phyloP scores from a whole-genome alignment of 2,329 filamentous ascomycete genomes.

The Simplicillium sp. region DNA sequence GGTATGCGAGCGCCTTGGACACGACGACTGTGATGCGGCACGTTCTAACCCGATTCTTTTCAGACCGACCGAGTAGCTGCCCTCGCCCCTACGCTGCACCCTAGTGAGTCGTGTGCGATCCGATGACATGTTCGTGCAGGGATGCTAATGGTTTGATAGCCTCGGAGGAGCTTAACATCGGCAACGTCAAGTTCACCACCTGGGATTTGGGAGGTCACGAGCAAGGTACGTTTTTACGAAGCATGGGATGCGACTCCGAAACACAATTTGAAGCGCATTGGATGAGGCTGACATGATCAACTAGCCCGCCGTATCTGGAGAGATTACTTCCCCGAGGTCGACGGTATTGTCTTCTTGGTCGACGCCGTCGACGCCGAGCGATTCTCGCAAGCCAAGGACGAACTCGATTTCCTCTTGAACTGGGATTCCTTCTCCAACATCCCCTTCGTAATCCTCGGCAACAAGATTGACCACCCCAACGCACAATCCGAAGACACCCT shows the following conservation, averaged over 20 bases:
- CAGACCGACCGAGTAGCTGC: slow-evolving; percentile 90
- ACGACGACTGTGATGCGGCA: not conserved
- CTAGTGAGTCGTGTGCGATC: slow-evolving; percentile 52
- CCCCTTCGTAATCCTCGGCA: slow-evolving; percentile 90
- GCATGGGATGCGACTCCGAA: slow-evolving; percentile 2
- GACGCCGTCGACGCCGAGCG: slow-evolving; percentile 97
- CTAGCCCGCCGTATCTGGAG: slow-evolving; percentile 87
- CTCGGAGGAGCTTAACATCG: slow-evolving; percentile 86
- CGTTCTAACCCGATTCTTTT: not conserved
- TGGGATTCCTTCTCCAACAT: slow-evolving; percentile 98
- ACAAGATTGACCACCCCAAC: slow-evolving; percentile 98
- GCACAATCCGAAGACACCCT: slow-evolving; percentile 94
- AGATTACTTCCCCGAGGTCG: slow-evolving; percentile 94
- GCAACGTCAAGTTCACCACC: slow-evolving; percentile 88
- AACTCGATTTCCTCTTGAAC: slow-evolving; percentile 86
- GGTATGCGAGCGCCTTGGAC: slow-evolving; percentile 39
- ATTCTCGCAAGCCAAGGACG: slow-evolving; percentile 87
- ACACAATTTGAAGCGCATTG: not conserved
- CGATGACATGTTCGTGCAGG: not conserved
- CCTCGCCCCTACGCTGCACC: slow-evolving; percentile 82
- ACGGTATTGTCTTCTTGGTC: slow-evolving; percentile 94
- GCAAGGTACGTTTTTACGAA: slow-evolving; percentile 51
- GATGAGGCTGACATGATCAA: not conserved
- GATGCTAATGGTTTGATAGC: slow-evolving; percentile 36
- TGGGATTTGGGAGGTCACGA: slow-evolving; percentile 92